These are phyloP conservation scores for Xerocomus brunneocitrinus DNA, from an alignment of 768 basidiomycete genomes.

Conservation along the genomic window DNA sequence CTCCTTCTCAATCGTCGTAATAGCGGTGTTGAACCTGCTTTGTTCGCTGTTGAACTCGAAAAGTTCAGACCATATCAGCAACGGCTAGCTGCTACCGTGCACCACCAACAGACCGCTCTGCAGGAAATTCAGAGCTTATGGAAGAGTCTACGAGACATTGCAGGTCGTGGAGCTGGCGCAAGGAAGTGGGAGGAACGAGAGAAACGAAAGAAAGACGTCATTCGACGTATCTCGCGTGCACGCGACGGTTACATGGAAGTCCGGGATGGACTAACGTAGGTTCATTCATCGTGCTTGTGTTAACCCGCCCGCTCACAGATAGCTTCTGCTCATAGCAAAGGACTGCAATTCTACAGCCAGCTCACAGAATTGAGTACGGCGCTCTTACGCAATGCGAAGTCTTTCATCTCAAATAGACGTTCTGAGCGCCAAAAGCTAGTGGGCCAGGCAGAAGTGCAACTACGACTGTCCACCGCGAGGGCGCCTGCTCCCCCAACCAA, in stretches of 20 bases:
- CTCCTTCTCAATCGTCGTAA: slow-evolving; percentile 88
- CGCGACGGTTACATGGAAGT: slow-evolving; percentile 86
- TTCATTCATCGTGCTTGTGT: slow-evolving; percentile 17
- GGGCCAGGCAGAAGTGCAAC: slow-evolving; percentile 68
- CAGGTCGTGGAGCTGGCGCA: slow-evolving; percentile 72
- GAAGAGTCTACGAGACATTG: slow-evolving; percentile 67
- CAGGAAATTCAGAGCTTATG: slow-evolving; percentile 74
- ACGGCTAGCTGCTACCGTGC: slow-evolving; percentile 70
- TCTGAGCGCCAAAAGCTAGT: slow-evolving; percentile 67
- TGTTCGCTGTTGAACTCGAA: slow-evolving; percentile 92
- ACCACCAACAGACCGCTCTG: slow-evolving; percentile 67
- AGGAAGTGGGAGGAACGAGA: slow-evolving; percentile 81
- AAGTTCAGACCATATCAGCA: slow-evolving; percentile 93
- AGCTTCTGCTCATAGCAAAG: slow-evolving; percentile 52
- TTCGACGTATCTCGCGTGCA: slow-evolving; percentile 67
- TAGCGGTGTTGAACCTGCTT: slow-evolving; percentile 71
- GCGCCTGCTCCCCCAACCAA: slow-evolving; percentile 36
- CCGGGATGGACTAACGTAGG: slow-evolving; percentile 76
- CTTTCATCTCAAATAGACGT: slow-evolving; percentile 59
- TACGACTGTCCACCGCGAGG: slow-evolving; percentile 46
- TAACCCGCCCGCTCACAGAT: slow-evolving; percentile 6
- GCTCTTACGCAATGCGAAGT: slow-evolving; percentile 53
- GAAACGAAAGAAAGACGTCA: slow-evolving; percentile 69
- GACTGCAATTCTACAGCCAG: slow-evolving; percentile 84
- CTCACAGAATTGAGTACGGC: slow-evolving; percentile 58